Evolutionary conservation across 2,329 filamentous ascomycete species (phyloP).

Genomic region (Xylariales sp.): DNA sequence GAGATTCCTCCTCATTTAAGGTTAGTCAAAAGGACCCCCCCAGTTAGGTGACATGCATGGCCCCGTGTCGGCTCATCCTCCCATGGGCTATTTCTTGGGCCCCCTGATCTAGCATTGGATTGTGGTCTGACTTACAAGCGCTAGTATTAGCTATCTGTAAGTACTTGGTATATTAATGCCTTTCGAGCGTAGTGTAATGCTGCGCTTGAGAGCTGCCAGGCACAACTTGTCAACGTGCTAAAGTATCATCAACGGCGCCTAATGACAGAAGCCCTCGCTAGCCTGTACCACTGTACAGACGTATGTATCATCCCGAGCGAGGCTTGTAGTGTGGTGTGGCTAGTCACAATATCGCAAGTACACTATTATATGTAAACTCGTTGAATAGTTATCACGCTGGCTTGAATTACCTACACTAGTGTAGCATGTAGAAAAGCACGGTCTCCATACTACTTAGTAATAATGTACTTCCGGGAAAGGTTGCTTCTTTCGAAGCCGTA

Average conservation of each 20-base stretch:
- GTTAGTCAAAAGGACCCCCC: constrained; percentile 33
- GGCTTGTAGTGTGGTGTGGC: constrained; percentile 35
- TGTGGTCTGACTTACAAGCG: constrained; percentile 40
- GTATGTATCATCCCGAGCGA: constrained; percentile 38
- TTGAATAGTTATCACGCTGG: constrained; percentile 25
- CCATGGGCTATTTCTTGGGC: constrained; percentile 43
- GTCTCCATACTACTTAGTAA: neutral
- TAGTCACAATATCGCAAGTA: constrained; percentile 25
- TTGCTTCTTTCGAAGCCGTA: constrained; percentile 15
- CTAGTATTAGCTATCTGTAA: constrained; percentile 27
- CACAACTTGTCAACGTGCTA: constrained; percentile 38
- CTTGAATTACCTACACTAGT: constrained; percentile 3
- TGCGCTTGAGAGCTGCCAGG: constrained; percentile 38
- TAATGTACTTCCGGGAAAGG: constrained; percentile 4
- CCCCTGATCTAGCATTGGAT: constrained; percentile 37
- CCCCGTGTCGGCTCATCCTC: constrained; percentile 49
- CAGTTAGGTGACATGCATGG: constrained; percentile 44
- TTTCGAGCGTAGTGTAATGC: constrained; percentile 26
- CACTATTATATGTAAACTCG: constrained; percentile 17
- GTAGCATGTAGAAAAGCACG: constrained; percentile 23
- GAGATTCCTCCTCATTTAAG: constrained; percentile 36
- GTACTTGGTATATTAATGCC: constrained; percentile 17
- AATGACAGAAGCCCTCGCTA: constrained; percentile 32
- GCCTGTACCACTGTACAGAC: constrained; percentile 27
- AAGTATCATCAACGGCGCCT: constrained; percentile 39